A percentile compares a stretch with the other conserved stretches of the same genome.
Evolutionary conservation across 768 basidiomycete genomes (phyloP).

Genomic region (Neoboletus brunneissimus): DNA sequence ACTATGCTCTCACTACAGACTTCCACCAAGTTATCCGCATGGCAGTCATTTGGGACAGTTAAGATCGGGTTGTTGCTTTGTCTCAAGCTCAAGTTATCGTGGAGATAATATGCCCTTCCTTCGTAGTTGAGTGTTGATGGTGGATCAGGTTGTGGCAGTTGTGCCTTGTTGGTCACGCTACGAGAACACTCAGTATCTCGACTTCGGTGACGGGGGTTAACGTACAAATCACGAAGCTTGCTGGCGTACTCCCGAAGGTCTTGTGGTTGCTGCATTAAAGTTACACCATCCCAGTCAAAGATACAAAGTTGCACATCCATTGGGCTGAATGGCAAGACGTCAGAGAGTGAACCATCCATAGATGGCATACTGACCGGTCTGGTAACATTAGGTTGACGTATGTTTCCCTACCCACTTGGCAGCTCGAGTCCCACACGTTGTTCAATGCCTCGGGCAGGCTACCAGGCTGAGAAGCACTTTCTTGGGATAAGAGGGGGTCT

Average conservation of each 20-base stretch:
- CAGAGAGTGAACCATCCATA: background rate
- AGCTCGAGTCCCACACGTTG: constrained; percentile 19
- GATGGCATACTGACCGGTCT: constrained; percentile 43
- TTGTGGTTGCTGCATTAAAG: constrained; percentile 36
- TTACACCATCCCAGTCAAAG: constrained; percentile 32
- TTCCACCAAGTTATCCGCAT: constrained; percentile 1
- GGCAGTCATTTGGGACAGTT: constrained; percentile 1
- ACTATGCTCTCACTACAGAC: constrained; percentile 46
- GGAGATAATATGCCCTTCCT: constrained; percentile 44
- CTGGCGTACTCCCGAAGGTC: constrained; percentile 41
- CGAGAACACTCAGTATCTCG: constrained; percentile 4
- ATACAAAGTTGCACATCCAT: constrained; percentile 56
- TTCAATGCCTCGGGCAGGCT: background rate
- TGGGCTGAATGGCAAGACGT: constrained; percentile 36
- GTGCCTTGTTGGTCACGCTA: constrained; percentile 35
- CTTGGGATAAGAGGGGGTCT: background rate
- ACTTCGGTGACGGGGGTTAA: constrained; percentile 1
- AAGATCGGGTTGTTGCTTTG: constrained; percentile 36
- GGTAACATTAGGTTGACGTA: constrained; percentile 53
- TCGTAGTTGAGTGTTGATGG: constrained; percentile 42
- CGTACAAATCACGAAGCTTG: constrained; percentile 45
- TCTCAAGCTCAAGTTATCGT: constrained; percentile 46
- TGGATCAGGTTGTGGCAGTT: constrained; percentile 41
- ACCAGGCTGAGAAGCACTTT: background rate
- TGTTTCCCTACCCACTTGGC: constrained; percentile 37